Base-by-base conservation (phyloP, 495 filamentous ascomycete genomes). In the Talaromyces ruber region DNA sequence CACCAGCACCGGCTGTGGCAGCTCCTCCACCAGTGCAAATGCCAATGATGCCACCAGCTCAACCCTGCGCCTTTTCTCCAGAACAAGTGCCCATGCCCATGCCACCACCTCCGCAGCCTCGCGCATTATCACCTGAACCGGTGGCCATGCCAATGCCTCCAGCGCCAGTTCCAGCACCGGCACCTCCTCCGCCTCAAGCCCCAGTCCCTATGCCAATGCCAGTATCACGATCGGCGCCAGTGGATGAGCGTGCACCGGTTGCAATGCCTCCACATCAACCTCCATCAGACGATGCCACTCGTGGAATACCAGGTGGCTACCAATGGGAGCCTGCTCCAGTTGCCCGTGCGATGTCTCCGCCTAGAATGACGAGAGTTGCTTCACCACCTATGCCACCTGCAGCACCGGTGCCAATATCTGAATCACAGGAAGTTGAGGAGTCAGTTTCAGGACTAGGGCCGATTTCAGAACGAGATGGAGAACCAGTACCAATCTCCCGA, bases 261-360 rank as follows among this genome's bases (percentile, higher is more conserved):
- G 43, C 43, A 11, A 53, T 26, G 50, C 50, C 50, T 24, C 25
- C 50, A 25, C 8, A 6, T 12, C 24, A 3, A 5, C 47, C 21
- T 22, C 50, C 50, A 14, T 28, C 22, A 14, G n/a, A 53, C 8
- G 50, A 14, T 14, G 21, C 47, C 14, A 4, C 50, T 53, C 50
- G 50, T 26, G 50, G 25, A 53, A 53, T 28, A 53, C 50, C 50
- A 14, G 12, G 50, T 53, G 24, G 25, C 12, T 53, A 53, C 11
- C 22, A 53, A n/a, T 53, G 50, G 50, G 50, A 53, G 24, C 57
- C 68, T 37, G 43, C 18, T 9, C 62, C 68, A 6, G 60, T 64
- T 56, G 59, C 67, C 14, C 53, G 62, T 30, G 58, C 67, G 8
- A 55, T 14, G 37, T 53, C 56, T n/a, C 64, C 58, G 2, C 45